Conservation (phyloP, 768 basidiomycete species). For the Hericium coralloides region DNA sequence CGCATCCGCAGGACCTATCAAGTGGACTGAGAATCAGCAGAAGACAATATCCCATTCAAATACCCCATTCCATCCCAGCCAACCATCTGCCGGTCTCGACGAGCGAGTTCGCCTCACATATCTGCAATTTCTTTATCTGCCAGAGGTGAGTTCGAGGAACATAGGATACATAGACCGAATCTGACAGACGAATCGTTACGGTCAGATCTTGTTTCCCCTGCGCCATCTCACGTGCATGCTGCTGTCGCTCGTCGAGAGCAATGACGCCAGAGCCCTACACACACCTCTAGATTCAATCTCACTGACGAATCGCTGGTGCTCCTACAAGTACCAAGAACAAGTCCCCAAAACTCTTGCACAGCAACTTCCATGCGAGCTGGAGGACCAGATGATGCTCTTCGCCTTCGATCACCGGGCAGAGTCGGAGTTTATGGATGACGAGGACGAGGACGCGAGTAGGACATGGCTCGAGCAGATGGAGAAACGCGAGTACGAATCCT, state of each 20-base stretch:
- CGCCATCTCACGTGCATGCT: conserved; percentile 46
- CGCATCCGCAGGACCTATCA: not conserved
- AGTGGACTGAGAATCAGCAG: not conserved
- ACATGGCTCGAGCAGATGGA: conserved; percentile 18
- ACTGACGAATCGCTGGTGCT: conserved; percentile 73
- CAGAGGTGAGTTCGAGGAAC: not conserved
- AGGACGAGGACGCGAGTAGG: conserved; percentile 26
- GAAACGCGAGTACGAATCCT: conserved; percentile 36
- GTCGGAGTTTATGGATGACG: conserved; percentile 1
- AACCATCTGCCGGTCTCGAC: not conserved
- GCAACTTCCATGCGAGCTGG: conserved; percentile 17
- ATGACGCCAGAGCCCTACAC: conserved; percentile 46
- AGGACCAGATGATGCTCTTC: conserved; percentile 18
- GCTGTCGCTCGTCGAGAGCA: conserved; percentile 39
- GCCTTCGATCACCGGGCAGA: conserved; percentile 1
- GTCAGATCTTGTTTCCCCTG: conserved; percentile 67
- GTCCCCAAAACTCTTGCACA: conserved; percentile 13
- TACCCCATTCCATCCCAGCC: not conserved
- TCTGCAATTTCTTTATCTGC: not conserved
- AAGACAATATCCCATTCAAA: not conserved
- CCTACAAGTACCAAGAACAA: conserved; percentile 51
- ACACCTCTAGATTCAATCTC: conserved; percentile 49
- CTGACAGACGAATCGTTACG: not conserved
- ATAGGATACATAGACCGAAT: not conserved
- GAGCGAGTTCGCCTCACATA: not conserved